phyloP scores from a whole-genome alignment of 176 grass and related monocot species.

The Ampelocalamus luodianensis region DNA sequence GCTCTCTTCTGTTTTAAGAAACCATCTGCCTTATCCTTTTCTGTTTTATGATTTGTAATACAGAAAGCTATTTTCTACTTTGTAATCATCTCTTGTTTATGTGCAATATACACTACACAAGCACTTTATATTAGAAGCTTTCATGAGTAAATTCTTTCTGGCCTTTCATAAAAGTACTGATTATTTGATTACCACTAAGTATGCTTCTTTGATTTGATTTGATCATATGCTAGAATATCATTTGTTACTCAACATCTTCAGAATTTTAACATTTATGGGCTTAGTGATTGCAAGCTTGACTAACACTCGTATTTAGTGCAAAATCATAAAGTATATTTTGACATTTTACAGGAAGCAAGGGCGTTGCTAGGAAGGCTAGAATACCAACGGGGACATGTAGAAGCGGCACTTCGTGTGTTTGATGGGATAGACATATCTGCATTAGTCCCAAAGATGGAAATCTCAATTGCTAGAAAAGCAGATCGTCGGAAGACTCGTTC shows the following conservation, averaged over 20 bases:
- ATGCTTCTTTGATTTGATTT: slow-evolving; percentile 16
- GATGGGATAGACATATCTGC: slow-evolving; percentile 81
- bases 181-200: slow-evolving; percentile 11
- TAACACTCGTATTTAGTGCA: slow-evolving; percentile 1
- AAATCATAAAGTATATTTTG: slow-evolving; percentile 31
- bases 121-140: slow-evolving; percentile 16
- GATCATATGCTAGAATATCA: background rate
- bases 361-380: slow-evolving; percentile 93
- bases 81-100: background rate
- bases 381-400: slow-evolving; percentile 88
- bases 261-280: slow-evolving; percentile 13
- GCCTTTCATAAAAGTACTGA: background rate
- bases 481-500: slow-evolving; percentile 58
- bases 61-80: slow-evolving; percentile 9
- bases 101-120: background rate
- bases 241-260: slow-evolving; percentile 31
- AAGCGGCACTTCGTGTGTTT: slow-evolving; percentile 86
- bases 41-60: background rate
- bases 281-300: slow-evolving; percentile 29
- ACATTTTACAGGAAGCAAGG: slow-evolving; percentile 86
- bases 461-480: slow-evolving; percentile 70
- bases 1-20: background rate
- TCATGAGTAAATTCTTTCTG: background rate
- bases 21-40: slow-evolving; percentile 18
- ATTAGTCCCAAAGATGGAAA: slow-evolving; percentile 84